phyloP scores from a whole-genome alignment of 495 filamentous ascomycete species.

The Letharia lupina region DNA sequence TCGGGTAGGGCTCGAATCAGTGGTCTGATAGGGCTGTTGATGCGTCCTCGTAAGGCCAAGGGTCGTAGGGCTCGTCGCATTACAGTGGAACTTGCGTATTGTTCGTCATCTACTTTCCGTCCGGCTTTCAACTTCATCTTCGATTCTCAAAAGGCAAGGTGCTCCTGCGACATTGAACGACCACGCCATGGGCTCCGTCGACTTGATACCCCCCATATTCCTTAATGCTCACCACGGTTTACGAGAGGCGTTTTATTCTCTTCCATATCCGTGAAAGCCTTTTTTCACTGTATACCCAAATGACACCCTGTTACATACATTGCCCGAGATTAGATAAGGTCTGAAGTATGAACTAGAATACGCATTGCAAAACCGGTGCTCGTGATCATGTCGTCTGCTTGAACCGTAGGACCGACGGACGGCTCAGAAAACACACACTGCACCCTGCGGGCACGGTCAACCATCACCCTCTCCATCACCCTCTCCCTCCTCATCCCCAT shows the following conservation, averaged over 20 bases:
- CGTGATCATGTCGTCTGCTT: neutral
- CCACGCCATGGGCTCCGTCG: neutral
- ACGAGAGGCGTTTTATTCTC: neutral
- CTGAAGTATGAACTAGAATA: neutral
- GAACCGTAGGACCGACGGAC: neutral
- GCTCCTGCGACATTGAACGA: neutral
- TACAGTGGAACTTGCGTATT: slow-evolving; percentile 6
- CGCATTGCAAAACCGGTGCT: neutral
- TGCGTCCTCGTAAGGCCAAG: slow-evolving; percentile 16
- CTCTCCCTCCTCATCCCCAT: too few relatives aligned
- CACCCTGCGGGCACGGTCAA: too few relatives aligned
- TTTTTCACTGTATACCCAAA: neutral
- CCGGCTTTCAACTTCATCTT: slow-evolving; percentile 5
- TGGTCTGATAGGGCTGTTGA: slow-evolving; percentile 17
- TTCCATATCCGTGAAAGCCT: neutral
- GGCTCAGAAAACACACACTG: too few relatives aligned
- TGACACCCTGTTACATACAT: neutral
- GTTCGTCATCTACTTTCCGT: slow-evolving; percentile 14
- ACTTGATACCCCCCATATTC: neutral
- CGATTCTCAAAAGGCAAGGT: slow-evolving; percentile 7
- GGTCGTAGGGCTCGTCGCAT: slow-evolving; percentile 15
- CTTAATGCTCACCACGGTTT: neutral
- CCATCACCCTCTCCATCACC: too few relatives aligned
- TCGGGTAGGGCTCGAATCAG: slow-evolving; percentile 18
- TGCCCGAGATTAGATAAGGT: neutral